Conservation (phyloP, 257 asterid species). For the Anisodus tanguticus region DNA sequence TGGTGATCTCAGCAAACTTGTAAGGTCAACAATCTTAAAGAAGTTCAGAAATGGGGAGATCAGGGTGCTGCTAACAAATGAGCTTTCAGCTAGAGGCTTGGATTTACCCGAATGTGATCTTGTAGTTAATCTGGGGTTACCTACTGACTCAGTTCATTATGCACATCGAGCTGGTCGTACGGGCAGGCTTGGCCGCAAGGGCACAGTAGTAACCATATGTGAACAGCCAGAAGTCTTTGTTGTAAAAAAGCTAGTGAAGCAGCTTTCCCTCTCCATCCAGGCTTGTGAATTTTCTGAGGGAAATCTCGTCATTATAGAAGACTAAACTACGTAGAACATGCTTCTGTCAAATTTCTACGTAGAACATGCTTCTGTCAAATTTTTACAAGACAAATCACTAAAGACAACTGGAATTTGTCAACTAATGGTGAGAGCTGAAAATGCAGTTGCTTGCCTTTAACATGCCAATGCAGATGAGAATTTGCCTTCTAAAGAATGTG, state of each 20-base stretch:
- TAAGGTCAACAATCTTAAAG: conserved; percentile 79
- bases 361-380: conserved; percentile 27
- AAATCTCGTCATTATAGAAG: conserved; percentile 59
- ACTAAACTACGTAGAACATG: conserved; percentile 41
- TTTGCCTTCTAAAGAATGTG: not conserved
- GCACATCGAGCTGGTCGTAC: conserved; percentile 98
- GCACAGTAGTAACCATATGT: conserved; percentile 82
- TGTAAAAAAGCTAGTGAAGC: conserved; percentile 80
- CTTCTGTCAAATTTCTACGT: conserved; percentile 25
- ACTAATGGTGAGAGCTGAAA: conserved; percentile 9
- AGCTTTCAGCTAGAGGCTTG: conserved; percentile 95
- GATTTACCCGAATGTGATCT: conserved; percentile 97
- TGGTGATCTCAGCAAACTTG: conserved; percentile 83
- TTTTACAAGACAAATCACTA: not conserved
- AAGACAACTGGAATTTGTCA: conserved; percentile 16
- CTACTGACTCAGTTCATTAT: conserved; percentile 86
- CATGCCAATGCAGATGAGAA: conserved; percentile 2
- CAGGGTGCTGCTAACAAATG: conserved; percentile 83
- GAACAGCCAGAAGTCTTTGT: conserved; percentile 88
- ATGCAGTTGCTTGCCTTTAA: not conserved
- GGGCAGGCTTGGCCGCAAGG: conserved; percentile 88
- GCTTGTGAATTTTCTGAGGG: conserved; percentile 84
- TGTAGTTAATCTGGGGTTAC: conserved; percentile 87
- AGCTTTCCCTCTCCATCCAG: conserved; percentile 72
- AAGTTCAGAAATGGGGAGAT: conserved; percentile 76